Evolutionary conservation across 139 green algal genomes (phyloP).

Genomic region (Picochlorum sp.): DNA sequence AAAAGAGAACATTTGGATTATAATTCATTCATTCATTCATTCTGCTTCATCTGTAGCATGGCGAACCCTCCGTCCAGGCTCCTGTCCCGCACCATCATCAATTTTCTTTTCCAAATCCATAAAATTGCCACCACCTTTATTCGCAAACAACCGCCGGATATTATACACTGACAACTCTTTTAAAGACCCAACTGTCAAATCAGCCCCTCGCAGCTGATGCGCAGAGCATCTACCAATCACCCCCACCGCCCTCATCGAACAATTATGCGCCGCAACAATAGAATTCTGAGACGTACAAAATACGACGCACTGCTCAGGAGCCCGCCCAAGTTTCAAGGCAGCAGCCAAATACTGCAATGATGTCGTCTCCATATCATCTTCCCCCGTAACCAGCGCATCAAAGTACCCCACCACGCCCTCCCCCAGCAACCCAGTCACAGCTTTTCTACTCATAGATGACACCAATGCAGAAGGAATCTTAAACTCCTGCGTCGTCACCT

Average conservation of each 20-base stretch:
- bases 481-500: constrained; percentile 35
- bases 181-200: constrained; percentile 66
- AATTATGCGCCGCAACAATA: constrained; percentile 84
- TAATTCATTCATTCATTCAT: constrained; percentile 11
- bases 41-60: background rate
- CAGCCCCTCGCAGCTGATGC: constrained; percentile 60
- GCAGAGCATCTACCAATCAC: constrained; percentile 44
- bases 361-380: constrained; percentile 80
- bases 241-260: constrained; percentile 71
- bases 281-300: constrained; percentile 58
- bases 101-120: constrained; percentile 43
- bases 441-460: constrained; percentile 34
- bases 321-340: constrained; percentile 67
- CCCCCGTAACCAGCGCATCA: constrained; percentile 36
- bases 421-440: constrained; percentile 31
- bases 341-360: constrained; percentile 65
- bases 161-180: constrained; percentile 78
- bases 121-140: constrained; percentile 37
- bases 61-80: background rate
- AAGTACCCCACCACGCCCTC: constrained; percentile 56
- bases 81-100: background rate
- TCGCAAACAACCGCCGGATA: constrained; percentile 51
- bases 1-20: constrained; percentile 29
- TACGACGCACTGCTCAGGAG: constrained; percentile 74
- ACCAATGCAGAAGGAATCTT: constrained; percentile 64